Evolutionary conservation across 352 stramenopile genomes (phyloP), one percentile per base, ranked within the genome.

Genomic region (Pythium plurisporium): DNA sequence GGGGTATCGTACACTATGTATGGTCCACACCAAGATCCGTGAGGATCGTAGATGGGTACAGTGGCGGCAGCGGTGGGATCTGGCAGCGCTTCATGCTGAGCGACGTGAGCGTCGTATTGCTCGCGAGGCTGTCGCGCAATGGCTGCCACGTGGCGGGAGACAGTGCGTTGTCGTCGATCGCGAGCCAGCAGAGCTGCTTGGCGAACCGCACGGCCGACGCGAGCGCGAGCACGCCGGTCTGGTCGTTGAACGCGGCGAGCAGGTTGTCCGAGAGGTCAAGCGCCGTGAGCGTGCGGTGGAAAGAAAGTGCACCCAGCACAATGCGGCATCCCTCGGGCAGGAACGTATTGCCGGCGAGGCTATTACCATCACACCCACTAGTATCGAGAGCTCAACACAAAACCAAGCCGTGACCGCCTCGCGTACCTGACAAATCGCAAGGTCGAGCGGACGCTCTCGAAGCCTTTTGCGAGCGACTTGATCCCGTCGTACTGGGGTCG

Each of bases 181-280:
- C 59, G 20, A 87, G 66, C 67, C 65, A 82, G 44, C 64, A 77
- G 17, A 87, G 68, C n/a, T 70, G 52, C 30, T 71, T 74, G 29
- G 56, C 69, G 69, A 75, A 84, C 36, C 65, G 65, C 41, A 88
- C 31, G 26, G 82, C 38, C 56, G 85, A 82, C 14, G 69, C 66
- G n/a, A 90, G 56, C 0, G 74, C 69, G 8, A 88, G 30, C 33
- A 74, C 79, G 12, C 75, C 79, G 30, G 76, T 57, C 38, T 77
- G 73, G 23, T 86, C 67, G 30, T 80, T 73, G 48, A 88, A 87
- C 25, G 83, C 31, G 17, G 55, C 68, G 33, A 87, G 49, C 59
- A 79, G 54, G 27, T 86, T 88, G 68, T 63, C 63, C 0, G 79
- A 87, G 1, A 87, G 54, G 50, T 90, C 71, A 22, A 87, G 70